Evolutionary conservation across 805 yeast genomes (phyloP), one percentile per base, ranked within the genome.

Genomic region (Saccharomyces eubayanus): DNA sequence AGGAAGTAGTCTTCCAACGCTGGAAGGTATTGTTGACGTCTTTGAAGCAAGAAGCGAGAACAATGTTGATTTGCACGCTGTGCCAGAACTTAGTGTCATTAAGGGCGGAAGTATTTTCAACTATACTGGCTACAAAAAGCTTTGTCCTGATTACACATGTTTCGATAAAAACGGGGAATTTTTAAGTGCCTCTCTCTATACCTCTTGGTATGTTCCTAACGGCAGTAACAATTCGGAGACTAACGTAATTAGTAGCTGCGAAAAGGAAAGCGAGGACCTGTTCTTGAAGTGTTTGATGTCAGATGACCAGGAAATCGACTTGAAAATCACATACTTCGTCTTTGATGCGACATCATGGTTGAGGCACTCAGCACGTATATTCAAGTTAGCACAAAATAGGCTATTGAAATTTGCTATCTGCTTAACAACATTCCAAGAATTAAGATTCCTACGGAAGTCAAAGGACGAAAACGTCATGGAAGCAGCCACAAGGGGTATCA

Each of bases 271-370:
- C n/a, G 56, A 52, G 10, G 52, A 52, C 54, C 51, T 63, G n/a
- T 58, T 56, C 11, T 60, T 61, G 31, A 47, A 54, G 8, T 62
- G 60, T 36, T 59, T 62, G 54, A 56, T 59, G 31, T 58, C 61
- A 2, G 55, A 57, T 14, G 53, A 57, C 29, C 29, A 27, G 31
- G n/a, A 75, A 41, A 81, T 83, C 76, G 87, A 83, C 64, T 76
- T 80, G 11, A 65, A 76, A 16, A 63, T 80, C 24, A 82, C 88
- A 0, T 76, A 75, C 60, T 75, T 85, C 52, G 79, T 88, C 0
- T 72, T 87, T 53, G 95, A 87, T 68, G 86, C 94, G 1, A 86
- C 87, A 58, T 81, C 85, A 54, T 87, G 92, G 91, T 71, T 87
- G 58, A 84, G 86, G 61, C 91, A 85, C 62, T 85, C 90, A 66